Conservation (phyloP, 371 early-diverging fungal genomes). For the Zychaea mexicana region DNA sequence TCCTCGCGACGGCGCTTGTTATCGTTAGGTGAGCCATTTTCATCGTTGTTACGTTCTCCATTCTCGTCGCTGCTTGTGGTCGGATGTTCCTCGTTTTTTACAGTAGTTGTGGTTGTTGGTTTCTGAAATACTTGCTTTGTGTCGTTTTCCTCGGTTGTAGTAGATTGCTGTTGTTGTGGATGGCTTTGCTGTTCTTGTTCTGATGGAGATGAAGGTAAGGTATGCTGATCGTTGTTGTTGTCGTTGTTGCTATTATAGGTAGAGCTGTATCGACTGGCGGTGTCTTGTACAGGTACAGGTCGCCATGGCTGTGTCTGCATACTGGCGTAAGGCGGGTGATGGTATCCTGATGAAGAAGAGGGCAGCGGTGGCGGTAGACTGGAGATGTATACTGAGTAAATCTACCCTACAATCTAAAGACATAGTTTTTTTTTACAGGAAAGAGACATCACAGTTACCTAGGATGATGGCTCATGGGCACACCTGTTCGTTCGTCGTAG, state of each 20-base stretch:
- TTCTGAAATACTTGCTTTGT: not conserved
- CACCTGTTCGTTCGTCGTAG: not conserved
- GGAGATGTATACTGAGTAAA: too few relatives aligned
- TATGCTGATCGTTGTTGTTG: not conserved
- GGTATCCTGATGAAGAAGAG: not conserved
- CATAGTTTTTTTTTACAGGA: not conserved
- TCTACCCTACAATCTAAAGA: too few relatives aligned
- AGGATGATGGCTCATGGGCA: not conserved
- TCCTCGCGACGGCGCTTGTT: not conserved
- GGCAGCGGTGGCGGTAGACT: not conserved
- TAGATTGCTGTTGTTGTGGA: too few relatives aligned
- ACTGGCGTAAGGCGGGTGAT: not conserved
- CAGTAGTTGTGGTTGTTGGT: too few relatives aligned
- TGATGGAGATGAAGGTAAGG: not conserved
- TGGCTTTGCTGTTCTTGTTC: not conserved
- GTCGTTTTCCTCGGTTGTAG: not conserved
- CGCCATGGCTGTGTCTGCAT: not conserved
- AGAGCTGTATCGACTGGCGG: not conserved
- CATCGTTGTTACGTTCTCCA: not conserved
- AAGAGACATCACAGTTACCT: not conserved
- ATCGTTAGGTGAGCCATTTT: not conserved
- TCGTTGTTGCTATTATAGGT: not conserved
- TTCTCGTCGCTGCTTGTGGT: not conserved
- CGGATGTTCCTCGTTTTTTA: too few relatives aligned
- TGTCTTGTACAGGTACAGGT: not conserved